A percentile compares a stretch with the other conserved stretches of the same genome.
phyloP scores from a whole-genome alignment of 2,329 filamentous ascomycete species.

The Fusarium keratoplasticum region DNA sequence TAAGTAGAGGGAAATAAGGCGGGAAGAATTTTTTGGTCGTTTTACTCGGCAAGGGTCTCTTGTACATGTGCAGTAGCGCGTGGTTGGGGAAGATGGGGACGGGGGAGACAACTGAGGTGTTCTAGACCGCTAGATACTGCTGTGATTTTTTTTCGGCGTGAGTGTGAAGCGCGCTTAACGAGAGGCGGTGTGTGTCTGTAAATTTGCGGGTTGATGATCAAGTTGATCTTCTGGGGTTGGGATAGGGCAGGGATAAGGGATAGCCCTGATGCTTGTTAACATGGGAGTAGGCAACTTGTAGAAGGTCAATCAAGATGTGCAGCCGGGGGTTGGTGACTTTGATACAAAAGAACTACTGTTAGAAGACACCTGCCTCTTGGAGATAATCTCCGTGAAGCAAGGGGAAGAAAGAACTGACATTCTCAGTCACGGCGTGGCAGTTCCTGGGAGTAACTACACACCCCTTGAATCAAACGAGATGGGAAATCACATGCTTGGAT shows the following conservation, averaged over 20 bases:
- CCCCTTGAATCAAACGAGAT: background rate
- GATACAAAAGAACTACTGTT: background rate
- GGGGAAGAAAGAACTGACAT: background rate
- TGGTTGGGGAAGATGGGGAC: slow-evolving; percentile 5
- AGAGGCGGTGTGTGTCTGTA: slow-evolving; percentile 20
- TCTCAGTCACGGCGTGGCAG: background rate
- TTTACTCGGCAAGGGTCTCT: background rate
- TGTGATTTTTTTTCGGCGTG: background rate
- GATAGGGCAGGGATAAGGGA: slow-evolving; percentile 14
- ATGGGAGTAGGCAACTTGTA: background rate
- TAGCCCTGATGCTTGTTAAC: slow-evolving; percentile 5
- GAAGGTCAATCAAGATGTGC: background rate
- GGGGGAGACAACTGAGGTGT: background rate
- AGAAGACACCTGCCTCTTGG: background rate
- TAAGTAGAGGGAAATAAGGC: slow-evolving; percentile 32
- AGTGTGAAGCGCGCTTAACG: slow-evolving; percentile 16
- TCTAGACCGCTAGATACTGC: slow-evolving; percentile 26
- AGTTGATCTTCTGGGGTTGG: background rate
- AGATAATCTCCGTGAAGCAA: background rate
- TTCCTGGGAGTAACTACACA: background rate
- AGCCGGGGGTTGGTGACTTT: background rate
- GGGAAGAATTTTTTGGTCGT: slow-evolving; percentile 27
- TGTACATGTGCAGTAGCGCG: slow-evolving; percentile 26
- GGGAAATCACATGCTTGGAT: background rate
- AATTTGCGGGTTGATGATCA: background rate